Evolutionary conservation across 306 rosid species (phyloP), one percentile per base, ranked within the genome.

Genomic region (Castanopsis chinensis): DNA sequence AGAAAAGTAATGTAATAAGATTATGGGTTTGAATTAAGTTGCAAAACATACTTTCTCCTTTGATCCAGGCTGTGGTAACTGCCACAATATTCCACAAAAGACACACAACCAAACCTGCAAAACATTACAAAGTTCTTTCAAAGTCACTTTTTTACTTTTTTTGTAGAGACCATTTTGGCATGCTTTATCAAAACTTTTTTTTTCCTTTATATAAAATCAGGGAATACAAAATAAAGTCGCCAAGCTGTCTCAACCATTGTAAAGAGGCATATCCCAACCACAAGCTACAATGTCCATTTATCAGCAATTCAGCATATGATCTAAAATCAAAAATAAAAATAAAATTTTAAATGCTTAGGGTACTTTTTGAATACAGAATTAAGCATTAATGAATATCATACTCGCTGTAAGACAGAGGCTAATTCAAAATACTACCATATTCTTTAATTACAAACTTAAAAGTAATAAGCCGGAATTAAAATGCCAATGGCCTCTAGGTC

Each of bases 51-150:
- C 99, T 93, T 91, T 88, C 99, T 72, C 98, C 98, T 76, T 79
- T 82, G 82, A 93, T 84, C 96, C 98, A 95, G 79, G 93, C 96
- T 73, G 83, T 79, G 10, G 96, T 84, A 83, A 89, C 91, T 8
- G 99, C 97, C 65, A 95, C 70, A 80, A 91, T 57, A 82, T 93
- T 95, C 99, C 99, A 95, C 28, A 79, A 11, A 82, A 95, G 93
- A 63, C 96, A 90, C 74, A 79, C 76, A 80, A 83, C 45, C 87
- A 95, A 81, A 85, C 97, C 98, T 93, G 96, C 79, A 83, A 74
- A 81, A 84, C 17, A 30, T 53, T 71, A 77, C 61, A 60, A 73
- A 80, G 76, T 70, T 78, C 41, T 78, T 79, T 69, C 23, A 59
- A 68, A 60, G 71, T 33, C 72, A 67, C 4, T 33, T 18, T 67